phyloP scores from a whole-genome alignment of 495 filamentous ascomycete genomes.

The Penicillium paxilli region DNA sequence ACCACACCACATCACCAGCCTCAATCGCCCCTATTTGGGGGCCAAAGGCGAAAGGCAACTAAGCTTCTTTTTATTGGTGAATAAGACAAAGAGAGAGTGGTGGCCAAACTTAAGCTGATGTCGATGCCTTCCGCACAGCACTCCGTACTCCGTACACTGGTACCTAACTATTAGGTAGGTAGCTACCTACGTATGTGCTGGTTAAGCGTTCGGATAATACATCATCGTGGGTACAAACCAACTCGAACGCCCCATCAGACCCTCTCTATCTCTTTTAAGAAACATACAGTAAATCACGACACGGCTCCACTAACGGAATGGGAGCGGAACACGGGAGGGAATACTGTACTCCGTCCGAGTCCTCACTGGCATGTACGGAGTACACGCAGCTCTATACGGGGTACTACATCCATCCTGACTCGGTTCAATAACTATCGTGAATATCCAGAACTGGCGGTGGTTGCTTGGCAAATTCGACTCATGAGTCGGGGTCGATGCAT shows the following conservation, averaged over 20 bases:
- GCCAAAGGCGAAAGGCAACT: neutral
- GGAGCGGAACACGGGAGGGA: neutral
- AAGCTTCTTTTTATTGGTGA: neutral
- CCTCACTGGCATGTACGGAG: too few species aligned
- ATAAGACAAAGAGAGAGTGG: neutral
- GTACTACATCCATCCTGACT: too few species aligned
- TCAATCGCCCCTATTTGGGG: neutral
- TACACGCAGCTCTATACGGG: too few species aligned
- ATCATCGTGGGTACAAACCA: too few species aligned
- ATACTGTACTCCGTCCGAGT: neutral
- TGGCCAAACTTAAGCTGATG: neutral
- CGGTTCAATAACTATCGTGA: neutral
- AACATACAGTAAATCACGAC: neutral
- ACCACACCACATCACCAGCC: neutral
- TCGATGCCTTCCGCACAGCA: too few species aligned
- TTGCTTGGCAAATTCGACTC: neutral
- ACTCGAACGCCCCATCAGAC: too few species aligned
- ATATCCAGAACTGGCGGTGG: neutral
- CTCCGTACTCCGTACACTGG: too few species aligned
- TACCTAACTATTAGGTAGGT: neutral
- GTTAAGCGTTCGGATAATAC: too few species aligned
- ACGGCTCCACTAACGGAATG: neutral
- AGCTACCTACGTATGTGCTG: neutral
- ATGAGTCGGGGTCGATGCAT: neutral
- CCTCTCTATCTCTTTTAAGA: neutral